Base-by-base conservation (phyloP, 2,329 filamentous ascomycete species). In the Colletotrichum sp. region DNA sequence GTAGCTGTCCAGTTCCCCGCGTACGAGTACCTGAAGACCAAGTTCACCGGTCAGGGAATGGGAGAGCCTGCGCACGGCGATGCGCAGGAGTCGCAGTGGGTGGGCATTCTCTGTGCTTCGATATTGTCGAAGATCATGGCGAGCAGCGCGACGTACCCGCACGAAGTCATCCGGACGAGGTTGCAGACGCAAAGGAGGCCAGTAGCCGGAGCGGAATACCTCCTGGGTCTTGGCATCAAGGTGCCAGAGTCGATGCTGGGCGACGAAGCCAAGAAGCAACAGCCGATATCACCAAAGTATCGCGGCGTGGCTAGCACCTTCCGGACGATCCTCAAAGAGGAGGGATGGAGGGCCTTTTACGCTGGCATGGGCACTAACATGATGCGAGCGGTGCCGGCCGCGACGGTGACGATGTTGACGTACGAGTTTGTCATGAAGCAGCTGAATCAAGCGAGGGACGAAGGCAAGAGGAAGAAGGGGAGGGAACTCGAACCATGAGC, bases 331-430 rank as follows among this genome's bases (percentile, higher is more conserved):
- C 87, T 98, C 48, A 88, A 88, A 39, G 97, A 99, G 84, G 97
- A 99, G 85, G 97, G 97, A 8, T 98, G 96, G 96, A 91, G 94
- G 77, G 96, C 96, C 5, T 99, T 99, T 81, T 99, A 99, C 84
- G 96, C 96, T 28, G 97, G 97, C 44, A 95, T 99, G 89, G 97
- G 97, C 48, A 98, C 96, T 65, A 99, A 99, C 86, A 95, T 99
- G 92, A 95, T 99, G 89, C 92, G 97, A 72, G 97, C 97, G 9
- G 94, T 99, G 15, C 97, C 97, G 36, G 96, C 97, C 26, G 96
- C 97, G 24, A 98, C 98, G 81, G 98, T 98, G 30, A 99, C 97
- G 5, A 98, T 99, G 94, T 89, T 99, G 82, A 99, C 96, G 15
- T 99, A 98, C 82, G 97, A 99, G 86, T 97, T 94, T 80, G 86